Evolutionary conservation across 2,329 filamentous ascomycete genomes (phyloP).

Genomic region (Elsinoe fawcettii): DNA sequence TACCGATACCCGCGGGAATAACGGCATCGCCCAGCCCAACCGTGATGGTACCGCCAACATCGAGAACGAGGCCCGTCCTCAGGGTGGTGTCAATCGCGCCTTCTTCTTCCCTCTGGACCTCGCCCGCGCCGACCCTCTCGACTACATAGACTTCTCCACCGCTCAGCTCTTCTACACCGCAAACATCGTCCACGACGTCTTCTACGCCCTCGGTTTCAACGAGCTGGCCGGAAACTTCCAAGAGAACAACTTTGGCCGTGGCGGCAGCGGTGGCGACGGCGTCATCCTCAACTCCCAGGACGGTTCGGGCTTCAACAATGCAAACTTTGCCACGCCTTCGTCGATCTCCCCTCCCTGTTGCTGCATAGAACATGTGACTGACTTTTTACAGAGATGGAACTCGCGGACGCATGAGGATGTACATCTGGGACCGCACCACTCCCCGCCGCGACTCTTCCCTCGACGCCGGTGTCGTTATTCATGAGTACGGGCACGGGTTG

Average conservation of each 20-base stretch:
- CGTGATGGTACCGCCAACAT: conserved; percentile 40
- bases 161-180: conserved; percentile 55
- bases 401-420: conserved; percentile 52
- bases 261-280: conserved; percentile 43
- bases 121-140: background rate
- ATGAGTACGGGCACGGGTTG: conserved; percentile 49
- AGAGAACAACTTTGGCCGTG: conserved; percentile 47
- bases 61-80: conserved; percentile 37
- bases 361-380: background rate
- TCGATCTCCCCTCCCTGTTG: background rate
- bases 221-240: conserved; percentile 55
- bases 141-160: conserved; percentile 42
- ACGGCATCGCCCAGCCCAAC: conserved; percentile 50
- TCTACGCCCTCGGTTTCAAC: conserved; percentile 51
- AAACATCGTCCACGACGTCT: conserved; percentile 53
- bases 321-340: conserved; percentile 49
- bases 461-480: conserved; percentile 53
- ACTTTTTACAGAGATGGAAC: conserved; percentile 37
- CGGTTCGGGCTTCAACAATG: conserved; percentile 52
- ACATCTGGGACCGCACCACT: conserved; percentile 44
- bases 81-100: conserved; percentile 9
- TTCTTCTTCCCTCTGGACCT: conserved; percentile 12
- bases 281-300: conserved; percentile 33
- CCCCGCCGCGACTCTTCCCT: conserved; percentile 50
- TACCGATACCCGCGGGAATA: conserved; percentile 52